Evolutionary conservation across 75 land plant genomes (phyloP).

Genomic region (Cryptomeria japonica): DNA sequence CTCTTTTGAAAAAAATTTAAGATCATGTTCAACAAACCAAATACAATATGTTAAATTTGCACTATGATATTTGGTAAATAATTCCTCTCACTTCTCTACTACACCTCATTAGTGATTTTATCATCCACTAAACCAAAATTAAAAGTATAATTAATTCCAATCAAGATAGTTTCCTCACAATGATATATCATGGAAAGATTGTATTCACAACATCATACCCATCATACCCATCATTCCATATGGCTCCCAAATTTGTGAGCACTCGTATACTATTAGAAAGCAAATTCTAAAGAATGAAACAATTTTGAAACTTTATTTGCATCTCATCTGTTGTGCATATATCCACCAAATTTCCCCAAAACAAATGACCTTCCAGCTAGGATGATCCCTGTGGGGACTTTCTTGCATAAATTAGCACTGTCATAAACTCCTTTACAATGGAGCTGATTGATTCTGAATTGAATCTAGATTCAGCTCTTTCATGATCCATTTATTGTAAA

Average conservation of each 20-base stretch:
- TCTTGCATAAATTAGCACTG: slow-evolving; percentile 66
- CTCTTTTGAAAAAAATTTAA: too few relatives aligned
- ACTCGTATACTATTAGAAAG: background rate
- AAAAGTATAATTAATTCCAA: too few relatives aligned
- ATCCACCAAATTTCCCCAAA: background rate
- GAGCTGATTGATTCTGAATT: slow-evolving; percentile 16
- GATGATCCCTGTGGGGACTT: slow-evolving; percentile 17
- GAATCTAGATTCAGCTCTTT: slow-evolving; percentile 19
- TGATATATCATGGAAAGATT: too few relatives aligned
- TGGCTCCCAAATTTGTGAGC: background rate
- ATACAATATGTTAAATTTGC: too few relatives aligned
- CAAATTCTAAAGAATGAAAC: slow-evolving; percentile 1
- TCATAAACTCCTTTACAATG: slow-evolving; percentile 63
- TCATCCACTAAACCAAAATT: too few relatives aligned
- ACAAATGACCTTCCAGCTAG: background rate
- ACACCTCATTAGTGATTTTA: too few relatives aligned
- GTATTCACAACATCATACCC: background rate
- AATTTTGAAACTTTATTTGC: background rate
- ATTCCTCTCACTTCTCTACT: too few relatives aligned
- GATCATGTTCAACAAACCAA: too few relatives aligned
- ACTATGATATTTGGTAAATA: too few relatives aligned
- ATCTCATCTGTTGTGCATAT: background rate
- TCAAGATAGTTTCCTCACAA: too few relatives aligned
- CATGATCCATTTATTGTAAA: background rate
- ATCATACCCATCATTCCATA: background rate